Evolutionary conservation across 306 rosid genomes (phyloP), one percentile per base, ranked within the genome.

Genomic region (Cicer yamashitae): DNA sequence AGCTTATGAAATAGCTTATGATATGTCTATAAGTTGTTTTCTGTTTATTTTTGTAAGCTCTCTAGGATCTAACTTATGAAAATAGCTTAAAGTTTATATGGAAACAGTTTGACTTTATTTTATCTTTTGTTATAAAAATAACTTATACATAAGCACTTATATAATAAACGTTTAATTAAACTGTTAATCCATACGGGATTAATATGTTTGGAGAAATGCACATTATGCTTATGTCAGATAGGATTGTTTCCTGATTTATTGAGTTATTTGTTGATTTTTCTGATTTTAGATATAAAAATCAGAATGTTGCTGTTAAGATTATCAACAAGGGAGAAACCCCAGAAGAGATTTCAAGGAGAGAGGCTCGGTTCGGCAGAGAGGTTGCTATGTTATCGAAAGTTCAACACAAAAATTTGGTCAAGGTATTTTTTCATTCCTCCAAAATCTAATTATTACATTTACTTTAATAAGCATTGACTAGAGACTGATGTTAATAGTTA

Each of bases 351-450:
- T 81, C 88, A 11, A 77, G 81, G 60, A 81, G 85, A 75, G 97
- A 90, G 86, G 90, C 84, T 10, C 90, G 98, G 76, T 94, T 91
- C 80, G 91, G 70, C 4, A 87, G 97, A 74, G 98, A 94, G 78
- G 92, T 91, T 82, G 88, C 91, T 3, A 91, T 94, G 98, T 54
- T 91, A 66, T 88, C 97, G 10, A 91, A 73, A 87, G 98, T 94
- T 82, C 96, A 90, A 47, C 98, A 94, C 88, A 90, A 87, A 68
- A 91, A 94, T 86, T 88, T 94, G 66, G 96, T 89, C 71, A 88
- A 91, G 97, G 98, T 94, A 39, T 4, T 7, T 73, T 47, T 44
- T 70, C 34, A 34, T 43, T 15, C 8, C 0, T 59, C 5, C 11
- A 25, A 43, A 68, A 53, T 84, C 17, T 72, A 14, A 56, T 54